Evolutionary conservation across 352 stramenopile genomes (phyloP).

Genomic region (Achlya hypogyna): DNA sequence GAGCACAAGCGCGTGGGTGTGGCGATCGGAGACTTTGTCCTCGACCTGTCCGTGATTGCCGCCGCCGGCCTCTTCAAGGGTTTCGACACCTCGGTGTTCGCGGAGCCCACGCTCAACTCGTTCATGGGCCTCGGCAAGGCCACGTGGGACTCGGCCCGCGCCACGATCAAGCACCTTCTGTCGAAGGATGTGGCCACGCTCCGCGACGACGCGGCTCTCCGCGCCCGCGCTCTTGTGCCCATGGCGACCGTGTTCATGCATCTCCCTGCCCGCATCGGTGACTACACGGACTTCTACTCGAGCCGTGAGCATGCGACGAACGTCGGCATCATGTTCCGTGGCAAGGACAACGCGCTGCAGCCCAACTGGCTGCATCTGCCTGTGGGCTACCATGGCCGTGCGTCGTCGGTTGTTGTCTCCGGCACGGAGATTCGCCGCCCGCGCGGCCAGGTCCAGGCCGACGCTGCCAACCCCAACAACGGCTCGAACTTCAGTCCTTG

Average conservation of each 20-base stretch:
- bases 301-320: constrained; percentile 95
- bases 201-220: constrained; percentile 67
- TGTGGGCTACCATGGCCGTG: constrained; percentile 95
- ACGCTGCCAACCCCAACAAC: constrained; percentile 85
- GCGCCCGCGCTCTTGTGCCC: constrained; percentile 66
- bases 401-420: constrained; percentile 86
- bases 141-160: constrained; percentile 81
- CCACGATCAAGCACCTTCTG: constrained; percentile 83
- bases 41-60: constrained; percentile 87
- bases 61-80: constrained; percentile 84
- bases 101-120: constrained; percentile 80
- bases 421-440: constrained; percentile 78
- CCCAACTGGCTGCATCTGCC: constrained; percentile 96
- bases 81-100: constrained; percentile 67
- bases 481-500: constrained; percentile 86
- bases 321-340: constrained; percentile 89
- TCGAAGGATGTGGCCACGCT: constrained; percentile 60
- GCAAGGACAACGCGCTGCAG: constrained; percentile 93
- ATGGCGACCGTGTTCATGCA: constrained; percentile 81
- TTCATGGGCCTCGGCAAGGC: constrained; percentile 89
- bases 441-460: constrained; percentile 88
- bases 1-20: constrained; percentile 67
- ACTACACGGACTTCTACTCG: constrained; percentile 98
- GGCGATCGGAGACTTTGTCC: constrained; percentile 68
- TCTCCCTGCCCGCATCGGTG: constrained; percentile 88